These are phyloP conservation scores for Leishmania tropica DNA, from an alignment of 208 protist genomes.

Conservation along the genomic window DNA sequence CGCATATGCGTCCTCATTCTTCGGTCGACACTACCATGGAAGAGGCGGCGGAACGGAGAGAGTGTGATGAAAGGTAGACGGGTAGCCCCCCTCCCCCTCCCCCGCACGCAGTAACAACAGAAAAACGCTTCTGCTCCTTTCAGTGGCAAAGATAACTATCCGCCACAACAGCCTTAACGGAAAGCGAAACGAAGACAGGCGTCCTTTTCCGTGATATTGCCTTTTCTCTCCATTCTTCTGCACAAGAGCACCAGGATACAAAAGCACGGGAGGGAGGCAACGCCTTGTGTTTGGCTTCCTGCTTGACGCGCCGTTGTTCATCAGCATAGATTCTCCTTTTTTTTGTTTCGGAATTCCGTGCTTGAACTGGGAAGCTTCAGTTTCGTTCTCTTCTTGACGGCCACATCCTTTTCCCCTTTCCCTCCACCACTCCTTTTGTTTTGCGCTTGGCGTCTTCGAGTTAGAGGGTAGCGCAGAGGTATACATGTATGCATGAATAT, in stretches of 20 bases:
- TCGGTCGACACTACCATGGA: background rate
- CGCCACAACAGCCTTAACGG: background rate
- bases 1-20: background rate
- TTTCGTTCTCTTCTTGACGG: background rate
- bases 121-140: background rate
- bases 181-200: background rate
- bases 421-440: background rate
- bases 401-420: background rate
- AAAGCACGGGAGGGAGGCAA: background rate
- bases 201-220: background rate
- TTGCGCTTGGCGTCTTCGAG: background rate
- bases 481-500: background rate
- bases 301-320: background rate
- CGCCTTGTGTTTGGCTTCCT: background rate
- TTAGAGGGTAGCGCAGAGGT: background rate
- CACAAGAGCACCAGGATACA: background rate
- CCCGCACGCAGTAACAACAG: background rate
- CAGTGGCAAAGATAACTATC: background rate
- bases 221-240: background rate
- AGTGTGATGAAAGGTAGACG: background rate
- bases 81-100: background rate
- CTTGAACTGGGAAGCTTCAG: background rate
- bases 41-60: background rate
- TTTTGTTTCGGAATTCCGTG: background rate
- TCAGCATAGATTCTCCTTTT: background rate